A percentile compares a stretch with the other conserved stretches of the same genome.
phyloP scores from a whole-genome alignment of 176 grass and related monocot genomes.

The maize (Zea mays) region Zm-B73-REFERENCE-NAM-5.0 NC_050103.1:122371501-122372000 shows the following conservation, averaged over 20 bases:
- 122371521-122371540: constrained; percentile 57
- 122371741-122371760: constrained; percentile 53
- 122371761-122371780: constrained; percentile 30
- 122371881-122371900: constrained; percentile 97
- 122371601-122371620: constrained; percentile 33
- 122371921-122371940: constrained; percentile 67
- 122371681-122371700: constrained; percentile 94
- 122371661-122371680: constrained; percentile 97
- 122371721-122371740: constrained; percentile 93
- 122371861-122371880: constrained; percentile 96
- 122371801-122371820: constrained; percentile 96
- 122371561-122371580: constrained; percentile 97
- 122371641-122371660: constrained; percentile 61
- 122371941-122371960: constrained; percentile 76
- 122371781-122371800: constrained; percentile 25
- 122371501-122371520: constrained; percentile 50
- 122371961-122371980: constrained; percentile 62
- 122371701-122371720: constrained; percentile 98
- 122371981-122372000: constrained; percentile 65
- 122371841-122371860: constrained; percentile 97
- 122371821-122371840: constrained; percentile 94
- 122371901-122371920: constrained; percentile 88
- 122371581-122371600: constrained; percentile 40
- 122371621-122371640: constrained; percentile 20
- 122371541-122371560: constrained; percentile 84